A percentile compares a stretch with the other conserved stretches of the same genome.
phyloP scores from a whole-genome alignment of 352 stramenopile species.

The Phytopythium boreale region DNA sequence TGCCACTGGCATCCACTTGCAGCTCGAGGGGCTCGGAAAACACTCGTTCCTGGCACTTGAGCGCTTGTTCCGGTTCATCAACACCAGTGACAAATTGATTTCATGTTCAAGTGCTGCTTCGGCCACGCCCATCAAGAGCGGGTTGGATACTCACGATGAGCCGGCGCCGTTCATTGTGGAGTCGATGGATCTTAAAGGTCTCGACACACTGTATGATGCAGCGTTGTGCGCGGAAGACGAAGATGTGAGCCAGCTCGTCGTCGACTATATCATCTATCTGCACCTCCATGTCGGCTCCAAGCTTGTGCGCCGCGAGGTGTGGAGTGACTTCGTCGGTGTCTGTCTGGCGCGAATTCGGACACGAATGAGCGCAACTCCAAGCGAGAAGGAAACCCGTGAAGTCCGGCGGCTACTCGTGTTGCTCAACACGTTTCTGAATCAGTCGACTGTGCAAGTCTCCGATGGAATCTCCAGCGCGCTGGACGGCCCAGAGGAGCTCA shows the following conservation, averaged over 20 bases:
- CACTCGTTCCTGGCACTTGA: conserved; percentile 58
- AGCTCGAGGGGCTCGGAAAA: conserved; percentile 46
- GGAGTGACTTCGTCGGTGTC: conserved; percentile 53
- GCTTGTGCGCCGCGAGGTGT: conserved; percentile 64
- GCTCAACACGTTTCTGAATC: conserved; percentile 75
- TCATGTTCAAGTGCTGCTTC: conserved; percentile 23
- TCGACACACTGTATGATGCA: conserved; percentile 58
- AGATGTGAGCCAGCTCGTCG: conserved; percentile 45
- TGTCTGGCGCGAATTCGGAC: conserved; percentile 40
- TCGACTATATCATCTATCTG: conserved; percentile 70
- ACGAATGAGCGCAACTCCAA: conserved; percentile 3
- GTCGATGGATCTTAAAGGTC: conserved; percentile 53
- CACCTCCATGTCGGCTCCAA: conserved; percentile 69
- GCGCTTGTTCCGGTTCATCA: conserved; percentile 60
- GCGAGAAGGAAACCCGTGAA: conserved; percentile 34
- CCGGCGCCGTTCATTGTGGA: conserved; percentile 46
- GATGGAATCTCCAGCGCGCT: conserved; percentile 10
- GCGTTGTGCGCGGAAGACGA: conserved; percentile 36
- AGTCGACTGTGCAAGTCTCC: conserved; percentile 42
- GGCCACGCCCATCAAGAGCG: background rate
- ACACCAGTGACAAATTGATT: conserved; percentile 43
- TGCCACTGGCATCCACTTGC: conserved; percentile 31
- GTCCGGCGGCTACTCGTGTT: conserved; percentile 54
- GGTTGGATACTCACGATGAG: conserved; percentile 14
- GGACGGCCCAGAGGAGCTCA: conserved; percentile 51